Conservation (phyloP, 2,329 filamentous ascomycete species). For the Aspergillus pseudoglaucus region DNA sequence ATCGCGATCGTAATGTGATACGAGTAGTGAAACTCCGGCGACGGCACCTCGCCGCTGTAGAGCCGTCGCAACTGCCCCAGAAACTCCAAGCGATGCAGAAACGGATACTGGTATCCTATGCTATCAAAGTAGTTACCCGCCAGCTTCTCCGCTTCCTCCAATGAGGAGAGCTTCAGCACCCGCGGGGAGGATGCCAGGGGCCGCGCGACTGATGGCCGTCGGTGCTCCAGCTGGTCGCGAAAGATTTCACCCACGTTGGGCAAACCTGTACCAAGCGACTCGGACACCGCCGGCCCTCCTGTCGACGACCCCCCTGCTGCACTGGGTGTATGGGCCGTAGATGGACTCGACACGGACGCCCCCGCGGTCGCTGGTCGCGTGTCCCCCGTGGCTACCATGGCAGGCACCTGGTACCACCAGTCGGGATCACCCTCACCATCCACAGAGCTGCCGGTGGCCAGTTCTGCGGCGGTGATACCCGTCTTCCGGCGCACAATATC, state of each 20-base stretch:
- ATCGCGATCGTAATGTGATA: slow-evolving; percentile 35
- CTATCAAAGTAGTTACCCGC: slow-evolving; percentile 32
- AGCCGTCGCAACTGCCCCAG: slow-evolving; percentile 27
- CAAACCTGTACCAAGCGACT: slow-evolving; percentile 24
- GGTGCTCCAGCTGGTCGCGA: slow-evolving; percentile 33
- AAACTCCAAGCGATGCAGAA: slow-evolving; percentile 30
- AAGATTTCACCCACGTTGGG: slow-evolving; percentile 36
- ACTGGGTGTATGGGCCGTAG: not conserved
- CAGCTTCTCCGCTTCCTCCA: slow-evolving; percentile 30
- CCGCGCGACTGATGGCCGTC: slow-evolving; percentile 28
- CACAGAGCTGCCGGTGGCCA: slow-evolving; percentile 26
- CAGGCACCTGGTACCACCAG: slow-evolving; percentile 35
- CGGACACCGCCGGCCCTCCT: slow-evolving; percentile 12
- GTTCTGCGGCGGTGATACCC: slow-evolving; percentile 26
- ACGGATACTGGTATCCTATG: slow-evolving; percentile 35
- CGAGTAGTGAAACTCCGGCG: slow-evolving; percentile 27
- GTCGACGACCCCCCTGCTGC: slow-evolving; percentile 10
- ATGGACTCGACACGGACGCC: slow-evolving; percentile 11
- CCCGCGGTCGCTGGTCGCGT: slow-evolving; percentile 14
- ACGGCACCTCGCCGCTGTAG: slow-evolving; percentile 27
- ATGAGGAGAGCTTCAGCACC: slow-evolving; percentile 27
- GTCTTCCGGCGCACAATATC: slow-evolving; percentile 30
- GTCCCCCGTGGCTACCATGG: slow-evolving; percentile 25
- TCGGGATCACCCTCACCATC: slow-evolving; percentile 29
- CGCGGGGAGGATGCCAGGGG: slow-evolving; percentile 23